Conservation (phyloP, 73 alveolate genomes). For the Stentor coeruleus region DNA sequence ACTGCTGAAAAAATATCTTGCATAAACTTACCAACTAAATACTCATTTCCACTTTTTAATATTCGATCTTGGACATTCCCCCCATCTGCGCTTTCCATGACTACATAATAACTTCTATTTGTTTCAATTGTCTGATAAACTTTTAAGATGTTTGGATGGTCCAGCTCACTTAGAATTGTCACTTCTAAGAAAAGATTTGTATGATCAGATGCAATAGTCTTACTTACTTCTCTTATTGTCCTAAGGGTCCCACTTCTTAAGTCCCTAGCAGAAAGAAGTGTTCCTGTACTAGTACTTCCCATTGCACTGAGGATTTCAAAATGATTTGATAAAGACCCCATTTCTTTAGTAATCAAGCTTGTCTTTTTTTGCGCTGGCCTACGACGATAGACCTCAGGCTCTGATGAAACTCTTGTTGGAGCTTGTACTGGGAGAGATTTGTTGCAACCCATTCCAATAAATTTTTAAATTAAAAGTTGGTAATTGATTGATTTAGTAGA, state of each 20-base stretch:
- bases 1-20: neutral
- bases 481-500: too few species aligned
- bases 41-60: neutral
- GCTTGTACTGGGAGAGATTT: too few species aligned
- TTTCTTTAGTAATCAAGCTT: neutral
- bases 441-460: too few species aligned
- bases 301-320: neutral
- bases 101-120: conserved; percentile 70
- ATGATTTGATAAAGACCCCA: neutral
- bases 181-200: neutral
- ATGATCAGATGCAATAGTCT: neutral
- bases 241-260: neutral
- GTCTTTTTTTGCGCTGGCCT: too few species aligned
- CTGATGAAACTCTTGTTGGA: too few species aligned
- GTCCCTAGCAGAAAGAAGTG: neutral
- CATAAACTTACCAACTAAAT: neutral
- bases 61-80: conserved; percentile 49
- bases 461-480: too few species aligned
- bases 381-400: too few species aligned
- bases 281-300: neutral
- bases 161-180: conserved; percentile 15
- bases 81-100: conserved; percentile 61
- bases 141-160: conserved; percentile 85
- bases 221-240: neutral
- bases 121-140: conserved; percentile 75